These are phyloP conservation scores for Talaromyces nanjingensis DNA, from an alignment of 495 filamentous ascomycete species.

Conservation along the genomic window DNA sequence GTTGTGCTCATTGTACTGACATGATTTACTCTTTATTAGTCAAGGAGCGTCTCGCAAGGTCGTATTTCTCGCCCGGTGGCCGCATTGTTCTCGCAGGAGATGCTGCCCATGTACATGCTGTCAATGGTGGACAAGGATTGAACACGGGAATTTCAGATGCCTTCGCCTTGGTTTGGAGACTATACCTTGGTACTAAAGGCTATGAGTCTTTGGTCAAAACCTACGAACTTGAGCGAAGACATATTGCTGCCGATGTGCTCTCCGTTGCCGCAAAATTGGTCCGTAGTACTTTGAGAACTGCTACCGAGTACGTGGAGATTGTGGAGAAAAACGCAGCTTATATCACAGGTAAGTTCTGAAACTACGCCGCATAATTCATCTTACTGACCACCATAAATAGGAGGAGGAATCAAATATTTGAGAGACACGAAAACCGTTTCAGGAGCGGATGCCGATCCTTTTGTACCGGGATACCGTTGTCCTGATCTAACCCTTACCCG, in stretches of 20 bases:
- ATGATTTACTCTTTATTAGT: not conserved
- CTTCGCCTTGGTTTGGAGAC: conserved; percentile 44
- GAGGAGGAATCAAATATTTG: not conserved
- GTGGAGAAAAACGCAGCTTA: conserved; percentile 5
- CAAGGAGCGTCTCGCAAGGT: not conserved
- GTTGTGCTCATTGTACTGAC: not conserved
- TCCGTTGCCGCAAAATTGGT: not conserved
- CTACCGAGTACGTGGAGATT: not conserved
- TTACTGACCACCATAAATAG: not conserved
- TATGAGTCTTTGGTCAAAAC: conserved; percentile 42
- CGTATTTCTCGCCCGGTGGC: not conserved
- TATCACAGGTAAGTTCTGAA: not conserved
- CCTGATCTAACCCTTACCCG: not conserved
- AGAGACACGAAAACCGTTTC: not conserved
- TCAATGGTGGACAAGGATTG: conserved; percentile 39
- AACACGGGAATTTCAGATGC: conserved; percentile 45
- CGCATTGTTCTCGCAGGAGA: not conserved
- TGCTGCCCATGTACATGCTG: not conserved
- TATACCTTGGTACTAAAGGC: conserved; percentile 44
- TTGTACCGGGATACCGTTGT: not conserved
- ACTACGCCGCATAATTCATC: not conserved
- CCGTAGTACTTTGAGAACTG: not conserved
- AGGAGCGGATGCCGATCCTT: not conserved
- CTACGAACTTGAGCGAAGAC: conserved; percentile 53
- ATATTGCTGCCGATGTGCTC: conserved; percentile 7